A percentile compares a stretch with the other conserved stretches of the same genome.
Conservation (phyloP, 306 rosid genomes). For the Inga laurina region DNA sequence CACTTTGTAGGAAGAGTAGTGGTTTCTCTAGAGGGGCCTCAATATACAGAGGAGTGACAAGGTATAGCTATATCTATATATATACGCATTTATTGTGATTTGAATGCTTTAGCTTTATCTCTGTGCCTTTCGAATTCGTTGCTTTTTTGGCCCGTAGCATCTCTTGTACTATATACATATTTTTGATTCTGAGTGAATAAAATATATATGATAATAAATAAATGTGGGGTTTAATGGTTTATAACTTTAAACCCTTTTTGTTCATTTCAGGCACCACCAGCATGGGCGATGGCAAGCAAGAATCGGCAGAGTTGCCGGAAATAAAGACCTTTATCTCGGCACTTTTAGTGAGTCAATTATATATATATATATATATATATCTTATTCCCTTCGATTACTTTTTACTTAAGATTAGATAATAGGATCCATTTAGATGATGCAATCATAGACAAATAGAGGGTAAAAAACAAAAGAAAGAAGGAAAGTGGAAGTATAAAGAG, state of each 20-base stretch:
- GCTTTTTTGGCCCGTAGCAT: slow-evolving; percentile 14
- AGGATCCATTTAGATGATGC: background rate
- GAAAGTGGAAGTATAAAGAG: background rate
- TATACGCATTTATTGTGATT: background rate
- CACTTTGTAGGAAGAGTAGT: slow-evolving; percentile 66
- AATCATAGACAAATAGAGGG: background rate
- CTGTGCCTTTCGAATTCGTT: background rate
- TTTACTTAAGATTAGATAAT: background rate
- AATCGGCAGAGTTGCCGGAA: slow-evolving; percentile 80
- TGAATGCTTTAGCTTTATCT: slow-evolving; percentile 2
- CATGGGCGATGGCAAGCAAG: slow-evolving; percentile 88
- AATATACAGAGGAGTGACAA: slow-evolving; percentile 75
- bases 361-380: too few relatives aligned
- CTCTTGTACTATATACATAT: background rate
- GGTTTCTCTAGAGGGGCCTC: slow-evolving; percentile 84
- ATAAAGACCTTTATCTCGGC: slow-evolving; percentile 73
- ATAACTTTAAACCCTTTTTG: background rate
- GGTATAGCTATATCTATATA: slow-evolving; percentile 28
- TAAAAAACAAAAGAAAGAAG: background rate
- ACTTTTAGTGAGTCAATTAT: slow-evolving; percentile 54
- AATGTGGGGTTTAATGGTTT: background rate
- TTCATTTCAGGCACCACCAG: slow-evolving; percentile 60
- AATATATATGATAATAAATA: background rate
- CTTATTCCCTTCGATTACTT: background rate
- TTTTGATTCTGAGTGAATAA: background rate